These are phyloP conservation scores for Neocucurbitaria cava DNA, from an alignment of 2,329 filamentous ascomycete species.

Conservation along the genomic window DNA sequence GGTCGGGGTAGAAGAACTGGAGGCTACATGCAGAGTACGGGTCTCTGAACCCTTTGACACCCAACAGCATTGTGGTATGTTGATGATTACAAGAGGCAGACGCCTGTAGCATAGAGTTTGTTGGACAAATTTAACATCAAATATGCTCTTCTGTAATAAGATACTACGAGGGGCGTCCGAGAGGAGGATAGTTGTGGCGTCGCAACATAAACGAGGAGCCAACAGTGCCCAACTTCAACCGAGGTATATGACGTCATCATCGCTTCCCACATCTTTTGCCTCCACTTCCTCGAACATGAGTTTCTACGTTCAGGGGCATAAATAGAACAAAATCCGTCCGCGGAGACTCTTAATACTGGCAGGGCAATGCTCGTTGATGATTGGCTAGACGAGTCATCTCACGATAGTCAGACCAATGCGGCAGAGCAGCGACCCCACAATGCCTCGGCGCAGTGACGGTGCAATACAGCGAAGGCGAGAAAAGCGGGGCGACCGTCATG, in stretches of 20 bases:
- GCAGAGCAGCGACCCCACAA: slow-evolving; percentile 10
- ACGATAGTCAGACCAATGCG: slow-evolving; percentile 17
- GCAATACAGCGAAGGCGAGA: not conserved
- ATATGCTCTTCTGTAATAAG: no score
- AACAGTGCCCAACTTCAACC: not conserved
- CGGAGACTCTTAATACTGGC: not conserved
- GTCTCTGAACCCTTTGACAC: no score
- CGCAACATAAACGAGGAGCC: no score
- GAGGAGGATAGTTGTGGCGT: not conserved
- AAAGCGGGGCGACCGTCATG: slow-evolving; percentile 11
- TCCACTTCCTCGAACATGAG: no score
- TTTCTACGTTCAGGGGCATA: not conserved
- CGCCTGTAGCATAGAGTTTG: not conserved
- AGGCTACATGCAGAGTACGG: not conserved
- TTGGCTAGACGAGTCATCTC: slow-evolving; percentile 20
- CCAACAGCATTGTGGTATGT: no score
- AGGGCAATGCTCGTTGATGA: not conserved
- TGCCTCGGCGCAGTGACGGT: slow-evolving; percentile 20
- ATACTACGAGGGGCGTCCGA: no score
- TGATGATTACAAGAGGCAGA: not conserved
- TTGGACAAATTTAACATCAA: no score
- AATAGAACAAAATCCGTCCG: not conserved
- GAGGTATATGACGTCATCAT: not conserved
- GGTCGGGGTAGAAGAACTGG: not conserved
- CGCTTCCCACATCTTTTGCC: no score